Conservation (phyloP, 108 stramenopile species). For the Bacterosira constricta region DNA sequence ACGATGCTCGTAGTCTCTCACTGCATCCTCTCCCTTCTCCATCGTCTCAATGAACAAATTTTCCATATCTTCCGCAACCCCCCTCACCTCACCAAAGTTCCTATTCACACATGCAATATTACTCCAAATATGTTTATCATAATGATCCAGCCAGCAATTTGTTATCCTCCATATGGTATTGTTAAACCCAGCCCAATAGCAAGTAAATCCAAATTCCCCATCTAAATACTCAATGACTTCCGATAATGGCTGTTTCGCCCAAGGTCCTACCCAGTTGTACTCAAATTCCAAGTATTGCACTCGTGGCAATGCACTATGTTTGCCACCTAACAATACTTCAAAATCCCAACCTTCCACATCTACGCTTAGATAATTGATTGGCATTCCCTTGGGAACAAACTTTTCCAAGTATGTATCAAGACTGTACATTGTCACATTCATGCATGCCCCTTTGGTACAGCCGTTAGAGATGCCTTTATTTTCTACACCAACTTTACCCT, state of each 20-base stretch:
- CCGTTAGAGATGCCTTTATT: neutral
- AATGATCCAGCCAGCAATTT: too few species aligned
- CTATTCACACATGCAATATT: too few species aligned
- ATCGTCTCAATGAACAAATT: too few species aligned
- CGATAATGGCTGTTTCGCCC: neutral
- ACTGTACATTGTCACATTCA: neutral
- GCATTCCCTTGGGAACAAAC: neutral
- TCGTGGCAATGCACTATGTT: neutral
- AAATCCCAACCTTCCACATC: constrained; percentile 2
- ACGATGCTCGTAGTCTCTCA: too few species aligned
- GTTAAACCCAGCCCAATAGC: constrained; percentile 25
- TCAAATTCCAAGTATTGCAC: constrained; percentile 15
- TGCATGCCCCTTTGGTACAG: too few species aligned
- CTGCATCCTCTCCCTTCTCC: too few species aligned
- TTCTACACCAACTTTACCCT: neutral
- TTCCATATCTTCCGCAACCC: too few species aligned
- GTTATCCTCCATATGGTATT: too few species aligned
- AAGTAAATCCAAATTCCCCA: constrained; percentile 6
- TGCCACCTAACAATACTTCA: neutral
- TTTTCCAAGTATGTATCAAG: neutral
- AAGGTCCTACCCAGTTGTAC: neutral
- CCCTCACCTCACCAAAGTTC: too few species aligned
- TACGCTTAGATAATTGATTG: neutral
- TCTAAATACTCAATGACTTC: neutral
- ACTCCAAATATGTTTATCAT: too few species aligned